Conservation (phyloP, 768 basidiomycete genomes). For the Leccinellum albellum region DNA sequence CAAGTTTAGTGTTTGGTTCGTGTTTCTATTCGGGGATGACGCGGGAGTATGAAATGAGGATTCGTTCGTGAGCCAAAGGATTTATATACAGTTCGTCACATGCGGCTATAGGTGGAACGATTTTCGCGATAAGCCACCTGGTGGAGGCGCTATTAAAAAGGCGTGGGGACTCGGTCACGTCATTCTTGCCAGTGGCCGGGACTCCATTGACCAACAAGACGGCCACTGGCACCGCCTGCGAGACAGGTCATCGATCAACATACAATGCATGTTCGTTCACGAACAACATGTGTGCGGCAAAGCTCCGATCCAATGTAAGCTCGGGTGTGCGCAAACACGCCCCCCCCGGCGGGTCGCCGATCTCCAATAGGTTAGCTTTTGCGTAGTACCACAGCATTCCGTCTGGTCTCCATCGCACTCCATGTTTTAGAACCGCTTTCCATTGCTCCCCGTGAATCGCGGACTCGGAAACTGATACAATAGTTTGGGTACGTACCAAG, state of each 20-base stretch:
- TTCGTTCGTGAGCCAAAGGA: neutral
- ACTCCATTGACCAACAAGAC: too few relatives aligned
- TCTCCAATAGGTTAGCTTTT: too few relatives aligned
- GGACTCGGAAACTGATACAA: neutral
- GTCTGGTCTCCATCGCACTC: neutral
- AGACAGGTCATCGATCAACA: too few relatives aligned
- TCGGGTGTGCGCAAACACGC: neutral
- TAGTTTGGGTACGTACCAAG: neutral
- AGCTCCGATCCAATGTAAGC: too few relatives aligned
- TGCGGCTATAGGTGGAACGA: too few relatives aligned
- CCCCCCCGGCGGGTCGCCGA: too few relatives aligned
- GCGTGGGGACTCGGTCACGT: too few relatives aligned
- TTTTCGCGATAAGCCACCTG: too few relatives aligned
- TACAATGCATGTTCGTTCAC: neutral
- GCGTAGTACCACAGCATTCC: neutral
- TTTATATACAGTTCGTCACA: neutral
- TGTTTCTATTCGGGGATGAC: slow-evolving; percentile 6
- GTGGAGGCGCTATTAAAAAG: too few relatives aligned
- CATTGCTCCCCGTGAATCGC: neutral
- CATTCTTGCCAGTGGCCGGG: too few relatives aligned
- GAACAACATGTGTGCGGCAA: neutral
- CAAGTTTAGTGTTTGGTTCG: neutral
- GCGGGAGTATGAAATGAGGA: neutral
- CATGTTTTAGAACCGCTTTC: too few relatives aligned
- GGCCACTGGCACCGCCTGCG: too few relatives aligned